Evolutionary conservation across 148 eudicot genomes (phyloP), one percentile per base, ranked within the genome.

Genomic region (Rhododendron ferrugineum): DNA sequence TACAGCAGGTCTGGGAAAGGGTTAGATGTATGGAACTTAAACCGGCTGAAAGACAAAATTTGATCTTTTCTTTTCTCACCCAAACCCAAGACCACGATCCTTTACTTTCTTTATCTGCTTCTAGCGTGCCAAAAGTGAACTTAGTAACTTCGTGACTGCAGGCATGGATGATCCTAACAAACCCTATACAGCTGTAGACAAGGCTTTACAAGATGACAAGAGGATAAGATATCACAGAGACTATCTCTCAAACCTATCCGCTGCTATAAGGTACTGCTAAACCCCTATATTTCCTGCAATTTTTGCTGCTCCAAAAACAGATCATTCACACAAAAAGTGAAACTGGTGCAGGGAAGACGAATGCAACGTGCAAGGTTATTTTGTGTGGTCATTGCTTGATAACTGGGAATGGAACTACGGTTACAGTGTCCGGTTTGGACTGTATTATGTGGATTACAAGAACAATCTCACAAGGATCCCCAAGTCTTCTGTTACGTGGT

Each of bases 361-460:
- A 2, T 95, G 98, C 56, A 89, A 97, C 40, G 92, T 97, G 85
- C 91, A 92, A 34, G 98, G 98, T n/a, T 97, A 97, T 85, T 97
- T 95, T 54, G 93, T 92, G 32, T 97, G 99, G 99, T 95, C 99
- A 4, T 90, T 97, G 92, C 93, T 97, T 2, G 99, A 97, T 88
- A 97, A 97, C 88, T 95, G 98, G 99, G 99, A 97, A 82, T 97
- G 98, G 99, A 95, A 95, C 84, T 84, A 52, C 6, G 99, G 99
- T 1, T 97, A 93, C 80, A 92, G 94, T 0, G 93, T 90, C 22
- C 88, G 99, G 28, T 97, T 95, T 76, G 98, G 99, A 50, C 89
- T 97, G 37, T 97, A 97, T 85, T 95, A 91, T 89, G 99, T 97
- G 85, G 98, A 97, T 78, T 95, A 88, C 90, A 90, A 92, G 58